These are phyloP conservation scores for Ceratobasidium sp. DNA, from an alignment of 1,284 basidiomycete genomes.

Conservation along the genomic window DNA sequence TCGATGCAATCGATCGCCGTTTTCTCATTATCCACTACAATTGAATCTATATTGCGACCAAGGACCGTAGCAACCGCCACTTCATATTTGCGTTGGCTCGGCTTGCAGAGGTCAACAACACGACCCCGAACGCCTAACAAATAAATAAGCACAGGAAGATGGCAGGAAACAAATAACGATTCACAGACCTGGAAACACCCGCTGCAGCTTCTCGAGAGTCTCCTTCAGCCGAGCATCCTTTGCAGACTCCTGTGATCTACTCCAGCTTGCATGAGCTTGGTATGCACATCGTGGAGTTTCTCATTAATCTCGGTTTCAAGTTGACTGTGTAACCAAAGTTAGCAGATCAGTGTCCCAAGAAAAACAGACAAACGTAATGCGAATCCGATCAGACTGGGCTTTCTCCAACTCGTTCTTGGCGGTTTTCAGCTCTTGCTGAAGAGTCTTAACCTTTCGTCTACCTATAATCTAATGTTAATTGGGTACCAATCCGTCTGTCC, in stretches of 20 bases:
- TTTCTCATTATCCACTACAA: constrained; percentile 96
- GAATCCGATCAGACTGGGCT: constrained; percentile 74
- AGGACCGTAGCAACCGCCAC: constrained; percentile 95
- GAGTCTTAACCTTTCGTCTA: constrained; percentile 62
- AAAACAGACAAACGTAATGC: constrained; percentile 70
- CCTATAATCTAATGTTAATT: constrained; percentile 51
- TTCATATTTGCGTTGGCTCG: constrained; percentile 91
- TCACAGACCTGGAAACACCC: constrained; percentile 79
- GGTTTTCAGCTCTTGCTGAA: constrained; percentile 64
- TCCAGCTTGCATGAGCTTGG: constrained; percentile 86
- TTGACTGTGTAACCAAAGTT: constrained; percentile 60
- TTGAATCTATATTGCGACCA: constrained; percentile 92
- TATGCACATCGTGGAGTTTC: constrained; percentile 82
- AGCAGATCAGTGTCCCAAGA: too few relatives aligned
- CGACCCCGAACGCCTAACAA: constrained; percentile 82
- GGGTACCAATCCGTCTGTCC: constrained; percentile 10
- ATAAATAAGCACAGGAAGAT: too few relatives aligned
- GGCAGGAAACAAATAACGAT: neutral
- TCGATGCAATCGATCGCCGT: constrained; percentile 98
- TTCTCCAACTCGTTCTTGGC: constrained; percentile 77
- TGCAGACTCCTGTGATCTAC: constrained; percentile 87
- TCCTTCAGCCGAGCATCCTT: constrained; percentile 86
- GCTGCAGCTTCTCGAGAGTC: constrained; percentile 80
- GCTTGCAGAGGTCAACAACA: constrained; percentile 91
- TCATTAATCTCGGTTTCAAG: constrained; percentile 90